phyloP scores from a whole-genome alignment of 257 asterid species.

The Lycium barbarum region DNA sequence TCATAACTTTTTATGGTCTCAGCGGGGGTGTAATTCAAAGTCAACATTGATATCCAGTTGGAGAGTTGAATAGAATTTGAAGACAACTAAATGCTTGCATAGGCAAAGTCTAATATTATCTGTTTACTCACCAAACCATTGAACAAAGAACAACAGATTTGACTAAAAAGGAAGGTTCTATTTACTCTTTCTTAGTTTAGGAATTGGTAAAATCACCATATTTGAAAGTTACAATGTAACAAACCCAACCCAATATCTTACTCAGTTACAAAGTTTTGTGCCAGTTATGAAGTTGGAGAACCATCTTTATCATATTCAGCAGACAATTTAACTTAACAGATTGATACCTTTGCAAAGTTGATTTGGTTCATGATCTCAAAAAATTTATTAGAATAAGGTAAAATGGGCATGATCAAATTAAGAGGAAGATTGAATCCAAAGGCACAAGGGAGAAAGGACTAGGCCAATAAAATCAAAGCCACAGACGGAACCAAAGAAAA shows the following conservation, averaged over 20 bases:
- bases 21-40: not conserved
- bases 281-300: not conserved
- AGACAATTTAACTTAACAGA: not conserved
- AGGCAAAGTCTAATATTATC: not conserved
- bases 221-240: conserved; percentile 18
- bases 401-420: not conserved
- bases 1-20: too few species aligned
- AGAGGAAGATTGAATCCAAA: not conserved
- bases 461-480: not conserved
- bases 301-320: not conserved
- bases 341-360: conserved; percentile 24
- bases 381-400: not conserved
- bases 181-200: not conserved
- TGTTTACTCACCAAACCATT: not conserved
- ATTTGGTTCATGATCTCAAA: not conserved
- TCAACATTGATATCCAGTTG: conserved; percentile 13
- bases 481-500: not conserved
- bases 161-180: not conserved
- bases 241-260: not conserved
- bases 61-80: conserved; percentile 1
- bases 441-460: not conserved
- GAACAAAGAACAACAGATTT: not conserved
- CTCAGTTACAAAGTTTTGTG: conserved; percentile 17
- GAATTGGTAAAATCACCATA: not conserved
- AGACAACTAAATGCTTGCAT: not conserved